Evolutionary conservation across 23 red algal genomes (phyloP).

Genomic region (Gracilaria domingensis): DNA sequence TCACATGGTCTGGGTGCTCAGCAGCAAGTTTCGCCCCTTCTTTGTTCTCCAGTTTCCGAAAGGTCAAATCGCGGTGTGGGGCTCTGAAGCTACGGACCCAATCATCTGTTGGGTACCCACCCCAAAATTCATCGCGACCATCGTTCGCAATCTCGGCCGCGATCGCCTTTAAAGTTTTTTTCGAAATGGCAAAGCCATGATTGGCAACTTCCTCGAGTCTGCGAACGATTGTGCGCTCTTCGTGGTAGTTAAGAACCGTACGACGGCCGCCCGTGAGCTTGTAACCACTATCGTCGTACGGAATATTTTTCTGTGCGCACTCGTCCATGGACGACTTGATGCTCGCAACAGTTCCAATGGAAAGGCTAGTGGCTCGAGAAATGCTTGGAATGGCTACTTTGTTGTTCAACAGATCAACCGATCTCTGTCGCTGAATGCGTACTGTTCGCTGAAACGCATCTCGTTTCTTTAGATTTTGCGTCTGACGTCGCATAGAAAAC

Average conservation of each 20-base stretch:
- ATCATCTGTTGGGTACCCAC: background rate
- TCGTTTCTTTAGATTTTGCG: no score
- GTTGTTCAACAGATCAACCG: no score
- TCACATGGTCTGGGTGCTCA: background rate
- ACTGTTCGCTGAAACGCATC: no score
- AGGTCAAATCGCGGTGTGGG: constrained; percentile 14
- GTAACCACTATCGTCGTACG: no score
- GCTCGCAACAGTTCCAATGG: no score
- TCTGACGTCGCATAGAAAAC: no score
- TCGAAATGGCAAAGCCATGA: background rate
- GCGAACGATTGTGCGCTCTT: constrained; percentile 20
- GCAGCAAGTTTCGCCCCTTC: background rate
- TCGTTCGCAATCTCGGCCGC: background rate
- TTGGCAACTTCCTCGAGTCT: background rate
- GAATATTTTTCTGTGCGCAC: no score
- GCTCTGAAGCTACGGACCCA: constrained; percentile 11
- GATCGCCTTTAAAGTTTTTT: constrained; percentile 3
- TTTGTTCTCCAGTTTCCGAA: constrained; percentile 34
- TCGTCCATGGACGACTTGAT: no score
- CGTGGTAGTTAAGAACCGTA: background rate
- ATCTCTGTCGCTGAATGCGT: no score
- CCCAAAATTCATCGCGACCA: background rate
- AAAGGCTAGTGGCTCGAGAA: no score
- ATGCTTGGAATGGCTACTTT: no score
- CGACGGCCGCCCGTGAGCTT: no score